phyloP scores from a whole-genome alignment of 441 rosid species.

The Gossypium gossypioides region DNA sequence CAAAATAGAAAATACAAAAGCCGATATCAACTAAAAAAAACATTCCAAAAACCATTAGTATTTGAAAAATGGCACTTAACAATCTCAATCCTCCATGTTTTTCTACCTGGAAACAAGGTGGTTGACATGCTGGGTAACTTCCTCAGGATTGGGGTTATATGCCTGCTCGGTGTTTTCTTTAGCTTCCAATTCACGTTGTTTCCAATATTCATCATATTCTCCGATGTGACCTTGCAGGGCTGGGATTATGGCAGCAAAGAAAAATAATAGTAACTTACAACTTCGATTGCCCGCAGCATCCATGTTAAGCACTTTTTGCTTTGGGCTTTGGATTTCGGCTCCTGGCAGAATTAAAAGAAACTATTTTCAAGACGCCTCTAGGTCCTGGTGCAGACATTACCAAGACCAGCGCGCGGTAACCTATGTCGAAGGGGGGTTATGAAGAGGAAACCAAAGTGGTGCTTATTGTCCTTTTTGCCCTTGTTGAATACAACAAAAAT shows the following conservation, averaged over 20 bases:
- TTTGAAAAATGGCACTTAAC: background rate
- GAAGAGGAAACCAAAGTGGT: too few relatives aligned
- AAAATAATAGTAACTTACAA: background rate
- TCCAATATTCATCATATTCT: constrained; percentile 29
- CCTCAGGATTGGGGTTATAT: constrained; percentile 30
- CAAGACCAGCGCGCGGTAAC: background rate
- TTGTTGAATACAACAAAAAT: too few relatives aligned
- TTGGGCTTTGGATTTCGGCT: background rate
- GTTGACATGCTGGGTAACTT: constrained; percentile 32
- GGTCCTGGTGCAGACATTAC: background rate
- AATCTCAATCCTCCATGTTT: too few relatives aligned
- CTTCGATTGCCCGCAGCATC: background rate
- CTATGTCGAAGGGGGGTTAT: background rate
- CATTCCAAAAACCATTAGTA: background rate
- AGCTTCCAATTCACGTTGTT: constrained; percentile 22
- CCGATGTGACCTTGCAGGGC: constrained; percentile 16
- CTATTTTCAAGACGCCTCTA: background rate
- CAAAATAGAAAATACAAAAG: background rate
- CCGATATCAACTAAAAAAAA: too few relatives aligned
- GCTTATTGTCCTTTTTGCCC: too few relatives aligned
- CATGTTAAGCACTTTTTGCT: background rate
- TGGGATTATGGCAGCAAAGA: background rate
- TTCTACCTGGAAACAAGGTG: constrained; percentile 18
- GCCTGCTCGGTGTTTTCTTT: constrained; percentile 16
- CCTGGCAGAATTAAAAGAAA: background rate